Base-by-base conservation (phyloP, 306 rosid genomes). In the Glycine tomentella region DNA sequence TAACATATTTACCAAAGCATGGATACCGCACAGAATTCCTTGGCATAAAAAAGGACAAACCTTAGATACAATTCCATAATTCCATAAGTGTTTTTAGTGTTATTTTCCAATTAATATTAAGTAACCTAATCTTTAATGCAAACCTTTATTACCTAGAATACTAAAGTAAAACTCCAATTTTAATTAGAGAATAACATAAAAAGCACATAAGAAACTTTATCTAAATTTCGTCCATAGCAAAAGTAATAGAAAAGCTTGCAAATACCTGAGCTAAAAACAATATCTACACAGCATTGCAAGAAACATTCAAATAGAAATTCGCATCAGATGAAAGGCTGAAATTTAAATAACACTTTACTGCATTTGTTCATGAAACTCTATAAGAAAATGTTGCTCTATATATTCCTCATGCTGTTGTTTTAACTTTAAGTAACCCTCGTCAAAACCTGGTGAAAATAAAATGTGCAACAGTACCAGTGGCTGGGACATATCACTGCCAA, bases 291-390 rank as follows among this genome's bases (percentile, higher is more conserved):
- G 52, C 20, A 80, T 36, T 52, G 65, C 49, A 75, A 16, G 25
- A 59, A 61, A 25, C 66, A 36, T 55, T 42, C 53, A 46, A 16
- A 70, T 0, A 42, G 15, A 38, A 71, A 81, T 58, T 75, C 4
- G 25, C 76, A 62, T 52, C 17, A 80, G 8, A 77, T 70, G 59
- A 69, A 69, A 82, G 50, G 70, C 51, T 46, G 33, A 17, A 70
- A 76, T 46, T 63, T 49, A 52, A 80, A 73, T 69, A 76, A 8
- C 52, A 76, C 44, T 74, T 65, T 6, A 11, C 4, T 74, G 69
- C 72, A 67, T 52, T 36, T 25, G 69, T 68, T 69, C 80, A 53
- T 76, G 25, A 80, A 17, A 81, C 31, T 84, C 76, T 69, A 80
- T 75, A 36, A 36, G 3, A 36, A 36, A 36, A 55, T 76, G 65